phyloP scores from a whole-genome alignment of 2,329 filamentous ascomycete genomes.

The Colletotrichum zoysiae region DNA sequence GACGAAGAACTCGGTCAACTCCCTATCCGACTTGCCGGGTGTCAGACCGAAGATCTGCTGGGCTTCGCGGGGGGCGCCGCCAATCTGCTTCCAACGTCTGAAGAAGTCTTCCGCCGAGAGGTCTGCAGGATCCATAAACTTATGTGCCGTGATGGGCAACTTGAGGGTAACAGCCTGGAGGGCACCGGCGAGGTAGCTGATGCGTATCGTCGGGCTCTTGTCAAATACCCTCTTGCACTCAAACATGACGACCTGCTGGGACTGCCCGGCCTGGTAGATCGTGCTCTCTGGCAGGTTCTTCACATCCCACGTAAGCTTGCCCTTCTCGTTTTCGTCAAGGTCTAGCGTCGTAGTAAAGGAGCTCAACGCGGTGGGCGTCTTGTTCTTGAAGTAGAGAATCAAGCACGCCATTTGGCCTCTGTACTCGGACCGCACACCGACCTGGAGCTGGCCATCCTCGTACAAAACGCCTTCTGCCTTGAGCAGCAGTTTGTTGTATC shows the following conservation, averaged over 20 bases:
- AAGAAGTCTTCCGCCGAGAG: slow-evolving; percentile 94
- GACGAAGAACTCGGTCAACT: slow-evolving; percentile 79
- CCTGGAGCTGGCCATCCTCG: slow-evolving; percentile 93
- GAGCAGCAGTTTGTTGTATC: slow-evolving; percentile 86
- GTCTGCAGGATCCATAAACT: slow-evolving; percentile 95
- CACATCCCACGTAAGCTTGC: slow-evolving; percentile 83
- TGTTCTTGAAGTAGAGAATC: slow-evolving; percentile 97
- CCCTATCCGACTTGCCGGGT: slow-evolving; percentile 66
- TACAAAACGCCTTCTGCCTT: slow-evolving; percentile 89
- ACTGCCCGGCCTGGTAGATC: slow-evolving; percentile 80
- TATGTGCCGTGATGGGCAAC: slow-evolving; percentile 88
- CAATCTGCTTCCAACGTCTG: slow-evolving; percentile 99
- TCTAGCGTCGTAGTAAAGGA: slow-evolving; percentile 97
- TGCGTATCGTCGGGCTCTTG: slow-evolving; percentile 88
- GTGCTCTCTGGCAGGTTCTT: slow-evolving; percentile 90
- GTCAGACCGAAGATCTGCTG: slow-evolving; percentile 85
- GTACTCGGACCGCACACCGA: slow-evolving; percentile 94
- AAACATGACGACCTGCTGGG: slow-evolving; percentile 95
- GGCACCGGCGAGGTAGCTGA: slow-evolving; percentile 94
- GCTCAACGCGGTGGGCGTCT: slow-evolving; percentile 84
- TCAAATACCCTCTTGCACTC: slow-evolving; percentile 86
- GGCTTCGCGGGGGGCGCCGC: slow-evolving; percentile 85
- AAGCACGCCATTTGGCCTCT: slow-evolving; percentile 94
- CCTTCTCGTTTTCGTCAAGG: slow-evolving; percentile 75
- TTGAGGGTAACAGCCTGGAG: slow-evolving; percentile 93